Percentiles rank a stretch among this genome's conserved stretches.
Evolutionary conservation across 1,284 basidiomycete species (phyloP).

Genomic region (Blastosporella zonata): DNA sequence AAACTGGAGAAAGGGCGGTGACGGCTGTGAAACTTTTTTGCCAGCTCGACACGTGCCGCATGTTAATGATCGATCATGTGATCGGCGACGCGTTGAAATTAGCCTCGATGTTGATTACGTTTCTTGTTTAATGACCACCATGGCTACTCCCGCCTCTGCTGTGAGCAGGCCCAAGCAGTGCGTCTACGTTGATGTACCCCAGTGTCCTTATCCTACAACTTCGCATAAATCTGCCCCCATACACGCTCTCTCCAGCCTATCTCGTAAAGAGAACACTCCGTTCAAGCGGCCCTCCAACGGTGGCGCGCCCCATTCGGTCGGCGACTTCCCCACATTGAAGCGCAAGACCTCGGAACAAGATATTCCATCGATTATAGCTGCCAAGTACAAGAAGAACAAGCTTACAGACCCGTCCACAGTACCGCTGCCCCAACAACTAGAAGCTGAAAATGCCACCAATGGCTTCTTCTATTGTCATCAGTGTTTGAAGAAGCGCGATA

Average conservation of each 20-base stretch:
- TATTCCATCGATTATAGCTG: background rate
- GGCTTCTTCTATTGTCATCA: conserved; percentile 63
- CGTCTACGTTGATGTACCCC: conserved; percentile 59
- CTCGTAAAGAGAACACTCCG: conserved; percentile 57
- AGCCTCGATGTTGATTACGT: conserved; percentile 9
- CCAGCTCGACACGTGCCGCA: conserved; percentile 24
- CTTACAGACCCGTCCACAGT: conserved; percentile 1
- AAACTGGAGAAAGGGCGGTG: conserved; percentile 9
- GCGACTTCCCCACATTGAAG: conserved; percentile 30
- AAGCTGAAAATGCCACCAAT: conserved; percentile 19
- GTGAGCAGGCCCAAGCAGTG: conserved; percentile 20
- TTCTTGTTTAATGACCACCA: conserved; percentile 20
- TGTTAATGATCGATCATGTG: conserved; percentile 21
- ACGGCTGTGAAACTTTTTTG: conserved; percentile 34
- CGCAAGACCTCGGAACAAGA: conserved; percentile 37
- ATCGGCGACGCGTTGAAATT: conserved; percentile 17
- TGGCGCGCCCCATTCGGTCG: conserved; percentile 28
- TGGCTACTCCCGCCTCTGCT: conserved; percentile 11
- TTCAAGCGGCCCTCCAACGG: conserved; percentile 32
- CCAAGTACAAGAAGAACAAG: conserved; percentile 17
- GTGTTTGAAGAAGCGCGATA: conserved; percentile 58
- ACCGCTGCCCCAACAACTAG: background rate
- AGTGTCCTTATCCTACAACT: conserved; percentile 37
- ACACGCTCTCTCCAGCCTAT: conserved; percentile 21
- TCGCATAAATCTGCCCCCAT: conserved; percentile 23